Percentiles rank a stretch among this genome's conserved stretches.
These are phyloP conservation scores for Nitzschia inconspicua DNA, from an alignment of 108 stramenopile genomes.

Conservation along the genomic window DNA sequence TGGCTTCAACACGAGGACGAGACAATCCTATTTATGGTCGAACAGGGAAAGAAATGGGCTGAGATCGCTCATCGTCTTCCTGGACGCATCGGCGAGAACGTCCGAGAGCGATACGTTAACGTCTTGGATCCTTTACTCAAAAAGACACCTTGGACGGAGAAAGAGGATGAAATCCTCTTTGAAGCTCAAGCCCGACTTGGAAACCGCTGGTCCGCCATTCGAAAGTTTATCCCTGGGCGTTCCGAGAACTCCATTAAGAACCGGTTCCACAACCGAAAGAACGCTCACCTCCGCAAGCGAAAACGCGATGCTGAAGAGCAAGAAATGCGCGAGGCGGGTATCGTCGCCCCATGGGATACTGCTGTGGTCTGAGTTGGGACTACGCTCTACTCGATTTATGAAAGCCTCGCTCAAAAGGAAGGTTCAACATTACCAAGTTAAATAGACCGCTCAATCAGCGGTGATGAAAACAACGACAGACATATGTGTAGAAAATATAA, in stretches of 20 bases:
- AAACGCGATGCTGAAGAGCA: too few relatives aligned
- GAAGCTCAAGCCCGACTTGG: constrained; percentile 65
- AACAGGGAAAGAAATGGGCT: constrained; percentile 50
- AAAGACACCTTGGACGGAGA: constrained; percentile 77
- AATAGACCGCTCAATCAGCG: too few relatives aligned
- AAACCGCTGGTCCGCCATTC: constrained; percentile 87
- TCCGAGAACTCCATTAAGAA: constrained; percentile 95
- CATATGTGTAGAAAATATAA: too few relatives aligned
- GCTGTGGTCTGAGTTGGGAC: too few relatives aligned
- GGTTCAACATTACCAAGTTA: too few relatives aligned
- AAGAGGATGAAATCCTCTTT: constrained; percentile 73
- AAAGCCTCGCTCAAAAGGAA: too few relatives aligned
- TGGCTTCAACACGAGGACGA: constrained; percentile 82
- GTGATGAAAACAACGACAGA: too few relatives aligned
- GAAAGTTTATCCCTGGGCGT: constrained; percentile 84
- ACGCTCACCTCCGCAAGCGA: constrained; percentile 9
- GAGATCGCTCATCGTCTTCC: constrained; percentile 78
- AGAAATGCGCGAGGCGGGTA: too few relatives aligned
- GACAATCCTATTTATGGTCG: constrained; percentile 47
- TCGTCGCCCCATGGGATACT: too few relatives aligned
- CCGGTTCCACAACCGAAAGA: constrained; percentile 82
- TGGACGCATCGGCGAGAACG: constrained; percentile 93
- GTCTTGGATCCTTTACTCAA: constrained; percentile 85
- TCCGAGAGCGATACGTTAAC: constrained; percentile 94
- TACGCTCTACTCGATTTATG: too few relatives aligned